Conservation (phyloP, 352 stramenopile species). For the Globisporangium mamillatum region DNA sequence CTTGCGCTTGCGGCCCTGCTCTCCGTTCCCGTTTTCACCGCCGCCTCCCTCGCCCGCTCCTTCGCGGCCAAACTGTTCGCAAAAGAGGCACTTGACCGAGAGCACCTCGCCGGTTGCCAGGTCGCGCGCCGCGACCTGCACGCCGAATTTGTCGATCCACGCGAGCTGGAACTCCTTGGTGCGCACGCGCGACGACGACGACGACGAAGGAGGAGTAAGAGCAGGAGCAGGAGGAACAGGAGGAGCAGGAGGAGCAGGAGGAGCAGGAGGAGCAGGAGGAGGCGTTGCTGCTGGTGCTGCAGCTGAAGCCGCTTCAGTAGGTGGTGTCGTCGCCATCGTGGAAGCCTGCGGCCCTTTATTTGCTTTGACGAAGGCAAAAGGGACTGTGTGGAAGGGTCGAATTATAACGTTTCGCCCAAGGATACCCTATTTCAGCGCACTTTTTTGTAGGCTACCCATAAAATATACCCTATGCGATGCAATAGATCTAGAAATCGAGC, state of each 20-base stretch:
- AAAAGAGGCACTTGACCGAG: constrained; percentile 17
- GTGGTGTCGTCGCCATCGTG: not conserved
- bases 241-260: no score
- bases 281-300: not conserved
- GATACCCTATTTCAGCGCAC: no score
- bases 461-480: no score
- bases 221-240: no score
- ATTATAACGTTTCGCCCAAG: no score
- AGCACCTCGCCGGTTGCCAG: constrained; percentile 8
- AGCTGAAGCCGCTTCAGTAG: not conserved
- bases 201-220: no score
- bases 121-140: constrained; percentile 11
- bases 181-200: constrained; percentile 2
- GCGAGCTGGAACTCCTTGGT: constrained; percentile 12
- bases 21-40: not conserved
- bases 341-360: not conserved
- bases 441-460: no score
- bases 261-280: no score
- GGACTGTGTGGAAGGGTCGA: no score
- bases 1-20: constrained; percentile 13
- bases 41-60: not conserved
- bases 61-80: constrained; percentile 14
- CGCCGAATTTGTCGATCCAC: constrained; percentile 13
- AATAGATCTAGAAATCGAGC: no score
- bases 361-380: not conserved